Percentiles rank a stretch among this genome's conserved stretches.
Conservation (phyloP, 2,329 filamentous ascomycete species). For the Xylaria sp. region DNA sequence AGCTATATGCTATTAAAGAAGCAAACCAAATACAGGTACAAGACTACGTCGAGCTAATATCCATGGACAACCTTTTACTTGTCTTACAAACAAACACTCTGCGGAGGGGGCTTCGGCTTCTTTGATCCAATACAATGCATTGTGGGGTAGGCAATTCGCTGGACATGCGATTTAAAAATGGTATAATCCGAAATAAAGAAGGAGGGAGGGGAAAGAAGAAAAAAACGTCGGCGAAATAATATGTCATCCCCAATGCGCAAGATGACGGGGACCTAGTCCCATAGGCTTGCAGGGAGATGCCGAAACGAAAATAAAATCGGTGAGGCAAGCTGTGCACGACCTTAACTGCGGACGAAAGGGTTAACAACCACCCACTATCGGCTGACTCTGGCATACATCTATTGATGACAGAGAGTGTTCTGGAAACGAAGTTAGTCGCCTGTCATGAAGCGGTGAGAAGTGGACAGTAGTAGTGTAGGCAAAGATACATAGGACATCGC, state of each 20-base stretch:
- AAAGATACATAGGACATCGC: constrained; percentile 10
- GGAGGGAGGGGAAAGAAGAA: background rate
- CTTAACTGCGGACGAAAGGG: constrained; percentile 25
- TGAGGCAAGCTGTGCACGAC: constrained; percentile 20
- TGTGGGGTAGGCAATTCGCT: background rate
- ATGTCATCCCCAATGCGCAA: constrained; percentile 1
- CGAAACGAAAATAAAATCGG: constrained; percentile 14
- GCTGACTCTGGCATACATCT: constrained; percentile 1
- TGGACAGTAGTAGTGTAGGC: background rate
- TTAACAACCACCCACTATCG: constrained; percentile 5
- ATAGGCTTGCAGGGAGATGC: constrained; percentile 3
- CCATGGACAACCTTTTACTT: background rate
- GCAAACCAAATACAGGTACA: background rate
- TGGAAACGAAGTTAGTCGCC: constrained; percentile 5
- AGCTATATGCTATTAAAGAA: background rate
- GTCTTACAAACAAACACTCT: background rate
- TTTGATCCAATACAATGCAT: background rate
- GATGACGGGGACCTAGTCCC: constrained; percentile 10
- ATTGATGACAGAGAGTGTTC: background rate
- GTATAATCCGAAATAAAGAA: constrained; percentile 6
- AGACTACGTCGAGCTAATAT: constrained; percentile 1
- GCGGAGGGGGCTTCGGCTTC: background rate
- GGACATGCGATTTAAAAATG: background rate
- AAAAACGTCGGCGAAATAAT: background rate
- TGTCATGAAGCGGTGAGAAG: constrained; percentile 30